Percentiles rank a stretch among this genome's conserved stretches.
These are phyloP conservation scores for Zygoascus biomembranicola DNA, from an alignment of 805 yeast genomes.

Conservation along the genomic window DNA sequence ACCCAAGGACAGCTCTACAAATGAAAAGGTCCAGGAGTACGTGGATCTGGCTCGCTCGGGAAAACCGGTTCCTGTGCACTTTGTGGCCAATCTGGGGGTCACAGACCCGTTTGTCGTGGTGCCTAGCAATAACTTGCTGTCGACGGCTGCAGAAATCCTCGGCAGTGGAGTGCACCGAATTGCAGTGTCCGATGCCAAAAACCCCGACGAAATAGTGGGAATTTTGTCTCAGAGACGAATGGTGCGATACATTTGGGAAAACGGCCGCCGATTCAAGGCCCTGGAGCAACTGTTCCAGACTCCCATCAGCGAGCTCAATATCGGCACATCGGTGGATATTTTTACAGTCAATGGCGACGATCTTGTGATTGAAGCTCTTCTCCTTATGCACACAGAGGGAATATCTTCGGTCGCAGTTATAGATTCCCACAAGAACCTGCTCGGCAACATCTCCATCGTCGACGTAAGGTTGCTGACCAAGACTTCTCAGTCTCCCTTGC, in stretches of 20 bases:
- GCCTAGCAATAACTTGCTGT: constrained; percentile 50
- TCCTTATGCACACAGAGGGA: constrained; percentile 73
- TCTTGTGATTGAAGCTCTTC: constrained; percentile 75
- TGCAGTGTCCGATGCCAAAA: constrained; percentile 56
- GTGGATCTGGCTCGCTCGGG: constrained; percentile 69
- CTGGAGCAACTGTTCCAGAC: constrained; percentile 68
- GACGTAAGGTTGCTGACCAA: constrained; percentile 86
- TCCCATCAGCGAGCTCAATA: constrained; percentile 60
- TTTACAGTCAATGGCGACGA: constrained; percentile 82
- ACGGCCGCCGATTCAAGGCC: constrained; percentile 76
- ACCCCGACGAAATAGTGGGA: constrained; percentile 58
- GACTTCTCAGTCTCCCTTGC: constrained; percentile 75
- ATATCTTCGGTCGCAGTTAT: constrained; percentile 91
- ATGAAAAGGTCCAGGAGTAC: constrained; percentile 25
- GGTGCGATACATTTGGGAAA: constrained; percentile 82
- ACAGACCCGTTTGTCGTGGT: constrained; percentile 83
- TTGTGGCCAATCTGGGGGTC: constrained; percentile 75
- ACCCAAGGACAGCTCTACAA: constrained; percentile 15
- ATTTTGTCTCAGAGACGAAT: constrained; percentile 85
- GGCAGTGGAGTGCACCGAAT: constrained; percentile 96
- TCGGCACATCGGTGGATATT: constrained; percentile 57
- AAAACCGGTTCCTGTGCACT: constrained; percentile 83
- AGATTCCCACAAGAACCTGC: constrained; percentile 61
- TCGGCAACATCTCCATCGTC: constrained; percentile 91
- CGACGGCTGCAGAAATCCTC: constrained; percentile 71